phyloP scores from a whole-genome alignment of 2,329 filamentous ascomycete species.

The Cylindrodendrum hubeiense region DNA sequence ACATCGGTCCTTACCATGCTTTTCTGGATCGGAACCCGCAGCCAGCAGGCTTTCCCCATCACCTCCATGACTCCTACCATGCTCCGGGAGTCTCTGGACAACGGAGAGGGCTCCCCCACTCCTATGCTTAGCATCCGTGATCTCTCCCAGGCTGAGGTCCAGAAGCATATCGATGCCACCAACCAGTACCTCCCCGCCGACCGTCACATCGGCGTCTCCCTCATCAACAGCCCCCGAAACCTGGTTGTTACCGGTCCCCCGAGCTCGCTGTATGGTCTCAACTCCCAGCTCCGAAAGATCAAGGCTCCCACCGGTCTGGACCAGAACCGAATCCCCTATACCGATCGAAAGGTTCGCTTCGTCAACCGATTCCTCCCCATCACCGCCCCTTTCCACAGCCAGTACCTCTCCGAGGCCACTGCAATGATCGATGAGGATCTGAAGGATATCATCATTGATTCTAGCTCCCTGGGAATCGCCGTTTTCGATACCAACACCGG shows the following conservation, averaged over 20 bases:
- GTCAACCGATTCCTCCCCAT: constrained; percentile 98
- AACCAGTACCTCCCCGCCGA: constrained; percentile 96
- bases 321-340: constrained; percentile 93
- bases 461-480: constrained; percentile 80
- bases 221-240: constrained; percentile 97
- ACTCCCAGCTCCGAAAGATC: constrained; percentile 93
- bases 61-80: constrained; percentile 93
- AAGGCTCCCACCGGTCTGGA: constrained; percentile 98
- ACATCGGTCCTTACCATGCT: constrained; percentile 89
- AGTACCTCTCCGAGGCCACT: constrained; percentile 87
- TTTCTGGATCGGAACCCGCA: constrained; percentile 98
- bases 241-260: constrained; percentile 97
- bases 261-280: constrained; percentile 95
- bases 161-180: constrained; percentile 96
- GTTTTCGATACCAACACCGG: constrained; percentile 94
- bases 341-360: constrained; percentile 95
- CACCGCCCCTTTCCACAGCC: constrained; percentile 98
- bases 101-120: constrained; percentile 94
- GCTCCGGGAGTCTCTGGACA: constrained; percentile 91
- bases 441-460: constrained; percentile 82
- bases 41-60: constrained; percentile 95
- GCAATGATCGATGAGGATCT: constrained; percentile 88
- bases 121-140: constrained; percentile 99
- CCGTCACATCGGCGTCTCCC: constrained; percentile 92
- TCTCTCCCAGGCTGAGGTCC: constrained; percentile 86